A percentile compares a stretch with the other conserved stretches of the same genome.
Evolutionary conservation across 164 flowering plant genomes (phyloP).

Genomic region (Houttuynia cordata): DNA sequence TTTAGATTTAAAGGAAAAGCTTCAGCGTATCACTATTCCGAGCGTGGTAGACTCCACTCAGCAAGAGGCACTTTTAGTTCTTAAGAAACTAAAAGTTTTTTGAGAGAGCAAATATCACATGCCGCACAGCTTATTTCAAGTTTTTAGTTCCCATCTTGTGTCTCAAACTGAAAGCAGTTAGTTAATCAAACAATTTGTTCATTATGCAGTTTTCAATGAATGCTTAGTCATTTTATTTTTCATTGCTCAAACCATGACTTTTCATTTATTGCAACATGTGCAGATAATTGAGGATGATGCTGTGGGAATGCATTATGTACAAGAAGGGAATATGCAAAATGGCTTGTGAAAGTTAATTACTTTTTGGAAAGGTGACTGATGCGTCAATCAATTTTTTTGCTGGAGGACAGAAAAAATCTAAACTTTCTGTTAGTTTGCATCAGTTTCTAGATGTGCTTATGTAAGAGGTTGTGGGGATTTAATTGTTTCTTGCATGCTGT

Average conservation of each 20-base stretch:
- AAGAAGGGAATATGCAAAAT: constrained; percentile 81
- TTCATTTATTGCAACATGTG: constrained; percentile 13
- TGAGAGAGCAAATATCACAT: background rate
- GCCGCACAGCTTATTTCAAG: background rate
- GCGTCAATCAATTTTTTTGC: background rate
- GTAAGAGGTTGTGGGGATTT: background rate
- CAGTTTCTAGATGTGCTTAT: background rate
- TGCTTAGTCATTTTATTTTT: background rate
- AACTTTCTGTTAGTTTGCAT: background rate
- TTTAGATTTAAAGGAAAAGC: constrained; percentile 19
- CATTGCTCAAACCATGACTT: background rate
- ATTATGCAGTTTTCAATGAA: background rate
- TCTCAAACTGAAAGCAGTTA: no score
- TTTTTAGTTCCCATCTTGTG: background rate
- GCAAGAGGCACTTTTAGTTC: constrained; percentile 48
- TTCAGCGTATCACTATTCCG: constrained; percentile 31
- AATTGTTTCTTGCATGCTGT: background rate
- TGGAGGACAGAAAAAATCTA: background rate
- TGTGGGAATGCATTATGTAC: constrained; percentile 62
- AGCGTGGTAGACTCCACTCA: constrained; percentile 60
- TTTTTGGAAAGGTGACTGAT: constrained; percentile 62
- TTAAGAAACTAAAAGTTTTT: constrained; percentile 77
- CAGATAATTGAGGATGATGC: constrained; percentile 72
- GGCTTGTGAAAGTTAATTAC: constrained; percentile 55
- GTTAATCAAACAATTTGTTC: background rate